Evolutionary conservation across 805 yeast species (phyloP).

Genomic region (Starmerella powellii): DNA sequence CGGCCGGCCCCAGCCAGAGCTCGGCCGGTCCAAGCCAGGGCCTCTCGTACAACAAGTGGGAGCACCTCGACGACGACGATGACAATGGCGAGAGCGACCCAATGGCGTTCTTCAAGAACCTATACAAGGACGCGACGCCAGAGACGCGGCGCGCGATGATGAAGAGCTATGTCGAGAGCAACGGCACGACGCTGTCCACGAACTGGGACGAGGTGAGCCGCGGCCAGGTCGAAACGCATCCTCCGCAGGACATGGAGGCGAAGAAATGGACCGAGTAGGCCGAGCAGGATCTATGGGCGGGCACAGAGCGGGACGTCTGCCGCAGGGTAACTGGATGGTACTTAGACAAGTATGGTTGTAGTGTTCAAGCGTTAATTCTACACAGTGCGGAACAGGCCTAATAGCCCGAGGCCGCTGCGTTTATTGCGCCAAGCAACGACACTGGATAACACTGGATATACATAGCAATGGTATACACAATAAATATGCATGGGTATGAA

Average conservation of each 20-base stretch:
- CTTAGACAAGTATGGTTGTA: no score
- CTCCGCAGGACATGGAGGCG: constrained; percentile 64
- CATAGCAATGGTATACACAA: no score
- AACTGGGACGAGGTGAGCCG: constrained; percentile 80
- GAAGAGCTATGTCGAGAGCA: constrained; percentile 87
- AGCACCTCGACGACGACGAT: constrained; percentile 34
- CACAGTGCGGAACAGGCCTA: no score
- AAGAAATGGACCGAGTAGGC: constrained; percentile 37
- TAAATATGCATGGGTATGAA: no score
- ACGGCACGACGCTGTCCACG: constrained; percentile 87
- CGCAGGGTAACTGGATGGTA: no score
- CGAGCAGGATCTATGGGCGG: no score
- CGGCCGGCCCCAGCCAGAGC: background rate
- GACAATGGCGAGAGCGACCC: constrained; percentile 32
- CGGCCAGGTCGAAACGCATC: constrained; percentile 49
- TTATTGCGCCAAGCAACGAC: no score
- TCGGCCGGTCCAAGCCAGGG: no score
- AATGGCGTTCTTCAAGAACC: constrained; percentile 54
- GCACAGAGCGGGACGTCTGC: no score
- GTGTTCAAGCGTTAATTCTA: no score
- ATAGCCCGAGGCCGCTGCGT: no score
- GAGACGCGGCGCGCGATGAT: constrained; percentile 89
- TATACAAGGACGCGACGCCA: constrained; percentile 71
- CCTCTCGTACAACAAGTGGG: constrained; percentile 63
- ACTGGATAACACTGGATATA: no score